phyloP scores from a whole-genome alignment of 495 filamentous ascomycete species.

The Hypomontagnella monticulosa region DNA sequence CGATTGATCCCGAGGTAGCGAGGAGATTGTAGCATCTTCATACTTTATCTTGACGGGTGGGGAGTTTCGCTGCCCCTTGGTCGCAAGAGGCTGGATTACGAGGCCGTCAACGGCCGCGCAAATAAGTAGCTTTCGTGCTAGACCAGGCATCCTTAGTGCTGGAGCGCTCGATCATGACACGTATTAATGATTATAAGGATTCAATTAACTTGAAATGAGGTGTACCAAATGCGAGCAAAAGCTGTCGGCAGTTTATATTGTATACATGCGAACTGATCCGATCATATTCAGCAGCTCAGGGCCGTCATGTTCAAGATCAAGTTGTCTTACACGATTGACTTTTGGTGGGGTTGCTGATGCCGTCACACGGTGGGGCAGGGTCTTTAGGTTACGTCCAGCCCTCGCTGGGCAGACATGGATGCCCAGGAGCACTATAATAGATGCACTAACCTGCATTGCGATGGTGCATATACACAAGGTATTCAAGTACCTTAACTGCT shows the following conservation, averaged over 20 bases:
- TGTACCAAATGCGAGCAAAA: conserved; percentile 4
- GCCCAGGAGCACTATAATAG: conserved; percentile 3
- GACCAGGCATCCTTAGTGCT: conserved; percentile 68
- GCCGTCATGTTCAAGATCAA: conserved; percentile 8
- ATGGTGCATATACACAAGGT: not conserved
- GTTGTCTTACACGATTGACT: conserved; percentile 20
- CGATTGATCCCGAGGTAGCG: conserved; percentile 46
- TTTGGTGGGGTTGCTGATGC: conserved; percentile 44
- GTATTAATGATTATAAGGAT: conserved; percentile 3
- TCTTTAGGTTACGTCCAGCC: conserved; percentile 9
- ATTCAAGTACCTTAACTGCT: not conserved
- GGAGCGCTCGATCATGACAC: conserved; percentile 25
- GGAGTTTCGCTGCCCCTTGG: conserved; percentile 59
- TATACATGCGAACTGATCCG: conserved; percentile 11
- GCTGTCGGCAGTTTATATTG: not conserved
- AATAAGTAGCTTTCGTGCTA: conserved; percentile 81
- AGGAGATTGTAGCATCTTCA: conserved; percentile 66
- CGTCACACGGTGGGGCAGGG: conserved; percentile 37
- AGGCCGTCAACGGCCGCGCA: conserved; percentile 88
- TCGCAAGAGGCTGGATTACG: conserved; percentile 74
- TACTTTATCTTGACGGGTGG: conserved; percentile 75
- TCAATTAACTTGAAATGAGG: conserved; percentile 7
- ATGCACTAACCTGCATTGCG: conserved; percentile 2
- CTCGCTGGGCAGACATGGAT: conserved; percentile 2
- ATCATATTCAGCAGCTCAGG: conserved; percentile 19